These are phyloP conservation scores for Macrotyloma uniflorum DNA, from an alignment of 306 rosid genomes.

Conservation along the genomic window DNA sequence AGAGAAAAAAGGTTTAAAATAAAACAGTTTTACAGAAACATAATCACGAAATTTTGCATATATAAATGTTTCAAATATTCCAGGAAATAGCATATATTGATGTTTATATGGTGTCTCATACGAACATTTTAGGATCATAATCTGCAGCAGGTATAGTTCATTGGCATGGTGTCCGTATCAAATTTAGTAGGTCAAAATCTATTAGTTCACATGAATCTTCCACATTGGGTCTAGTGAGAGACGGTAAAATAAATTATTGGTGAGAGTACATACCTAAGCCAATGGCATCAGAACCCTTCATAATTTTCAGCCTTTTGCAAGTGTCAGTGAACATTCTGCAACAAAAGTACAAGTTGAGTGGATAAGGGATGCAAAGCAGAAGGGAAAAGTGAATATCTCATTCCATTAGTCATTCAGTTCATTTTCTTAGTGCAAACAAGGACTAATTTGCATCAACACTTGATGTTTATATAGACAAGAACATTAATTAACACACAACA, in stretches of 20 bases:
- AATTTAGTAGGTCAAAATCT: neutral
- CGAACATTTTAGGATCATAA: neutral
- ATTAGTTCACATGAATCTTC: neutral
- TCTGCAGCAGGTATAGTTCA: slow-evolving; percentile 2
- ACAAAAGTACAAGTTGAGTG: slow-evolving; percentile 32
- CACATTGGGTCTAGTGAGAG: neutral
- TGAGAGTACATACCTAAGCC: slow-evolving; percentile 75
- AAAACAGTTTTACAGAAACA: neutral
- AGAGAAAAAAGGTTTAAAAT: neutral
- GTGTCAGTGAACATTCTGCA: slow-evolving; percentile 90
- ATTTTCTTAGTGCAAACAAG: neutral
- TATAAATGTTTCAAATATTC: slow-evolving; percentile 11
- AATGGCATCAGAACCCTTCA: slow-evolving; percentile 98
- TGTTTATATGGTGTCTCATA: neutral
- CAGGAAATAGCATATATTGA: neutral
- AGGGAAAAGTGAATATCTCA: neutral
- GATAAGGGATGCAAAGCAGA: neutral
- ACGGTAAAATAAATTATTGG: slow-evolving; percentile 14
- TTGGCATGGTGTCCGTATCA: neutral
- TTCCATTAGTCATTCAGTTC: neutral
- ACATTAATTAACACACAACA: neutral
- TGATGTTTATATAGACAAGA: neutral
- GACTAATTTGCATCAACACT: neutral
- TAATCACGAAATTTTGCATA: neutral
- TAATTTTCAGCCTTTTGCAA: slow-evolving; percentile 90